These are phyloP conservation scores for Polyporus tsugae DNA, from an alignment of 1,284 basidiomycete species.

Conservation along the genomic window DNA sequence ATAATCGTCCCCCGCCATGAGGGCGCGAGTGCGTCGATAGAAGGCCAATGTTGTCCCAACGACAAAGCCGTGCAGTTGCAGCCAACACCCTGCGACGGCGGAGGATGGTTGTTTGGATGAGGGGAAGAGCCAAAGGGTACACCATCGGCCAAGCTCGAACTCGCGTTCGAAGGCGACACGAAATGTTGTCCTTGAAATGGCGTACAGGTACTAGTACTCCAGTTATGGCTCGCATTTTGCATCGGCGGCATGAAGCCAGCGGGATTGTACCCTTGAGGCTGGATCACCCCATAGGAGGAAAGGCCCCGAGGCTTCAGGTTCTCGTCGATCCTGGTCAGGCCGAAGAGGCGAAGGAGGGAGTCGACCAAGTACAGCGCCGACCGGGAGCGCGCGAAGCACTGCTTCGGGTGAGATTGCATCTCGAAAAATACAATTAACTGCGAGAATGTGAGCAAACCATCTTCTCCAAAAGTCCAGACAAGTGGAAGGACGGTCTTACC, in stretches of 20 bases:
- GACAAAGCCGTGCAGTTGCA: slow-evolving; percentile 64
- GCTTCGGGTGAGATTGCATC: slow-evolving; percentile 68
- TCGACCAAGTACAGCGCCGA: slow-evolving; percentile 70
- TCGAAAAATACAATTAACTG: slow-evolving; percentile 79
- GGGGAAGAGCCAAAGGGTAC: not conserved
- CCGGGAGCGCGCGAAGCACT: slow-evolving; percentile 57
- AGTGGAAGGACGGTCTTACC: slow-evolving; percentile 51
- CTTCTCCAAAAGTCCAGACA: not conserved
- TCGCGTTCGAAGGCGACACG: not conserved
- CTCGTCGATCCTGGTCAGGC: slow-evolving; percentile 57
- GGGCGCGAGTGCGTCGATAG: slow-evolving; percentile 59
- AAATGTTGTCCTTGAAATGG: not conserved
- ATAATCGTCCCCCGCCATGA: slow-evolving; percentile 69
- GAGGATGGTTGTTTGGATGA: slow-evolving; percentile 22
- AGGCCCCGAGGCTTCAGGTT: slow-evolving; percentile 42
- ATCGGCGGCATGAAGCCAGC: not conserved
- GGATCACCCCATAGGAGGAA: slow-evolving; percentile 8
- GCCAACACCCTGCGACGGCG: not conserved
- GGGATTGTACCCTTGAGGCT: slow-evolving; percentile 9
- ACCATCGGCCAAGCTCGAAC: not conserved
- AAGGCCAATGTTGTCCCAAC: slow-evolving; percentile 57
- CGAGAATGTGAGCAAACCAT: slow-evolving; percentile 4
- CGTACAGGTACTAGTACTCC: not conserved
- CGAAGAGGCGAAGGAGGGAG: slow-evolving; percentile 68
- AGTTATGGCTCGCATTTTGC: not conserved